phyloP scores from a whole-genome alignment of 176 grass and related monocot genomes.

The Calamus simplicifolius region DNA sequence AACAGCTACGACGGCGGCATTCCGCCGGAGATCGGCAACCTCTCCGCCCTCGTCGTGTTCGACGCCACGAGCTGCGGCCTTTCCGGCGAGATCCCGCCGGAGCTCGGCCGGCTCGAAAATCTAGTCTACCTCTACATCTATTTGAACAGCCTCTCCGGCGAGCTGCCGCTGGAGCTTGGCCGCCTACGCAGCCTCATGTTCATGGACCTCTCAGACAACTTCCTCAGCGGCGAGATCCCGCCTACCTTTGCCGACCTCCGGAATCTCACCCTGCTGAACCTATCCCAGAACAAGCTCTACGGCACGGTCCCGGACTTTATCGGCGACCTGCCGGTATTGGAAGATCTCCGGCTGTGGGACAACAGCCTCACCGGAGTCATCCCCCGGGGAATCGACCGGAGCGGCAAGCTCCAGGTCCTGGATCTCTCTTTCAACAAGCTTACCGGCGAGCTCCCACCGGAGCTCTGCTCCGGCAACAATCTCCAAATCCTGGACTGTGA shows the following conservation, averaged over 20 bases:
- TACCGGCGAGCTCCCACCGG: conserved; percentile 49
- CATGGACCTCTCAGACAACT: conserved; percentile 89
- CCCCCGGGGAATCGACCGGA: conserved; percentile 46
- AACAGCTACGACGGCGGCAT: conserved; percentile 74
- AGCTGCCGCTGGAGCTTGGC: conserved; percentile 53
- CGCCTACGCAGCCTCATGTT: conserved; percentile 59
- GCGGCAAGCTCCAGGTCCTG: conserved; percentile 41
- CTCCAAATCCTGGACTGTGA: conserved; percentile 82
- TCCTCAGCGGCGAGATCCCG: conserved; percentile 63
- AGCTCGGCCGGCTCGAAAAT: conserved; percentile 44
- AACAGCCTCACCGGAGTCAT: conserved; percentile 86
- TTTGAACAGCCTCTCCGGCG: conserved; percentile 47
- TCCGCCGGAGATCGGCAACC: conserved; percentile 55
- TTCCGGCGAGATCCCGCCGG: conserved; percentile 50
- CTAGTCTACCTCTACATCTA: conserved; percentile 90
- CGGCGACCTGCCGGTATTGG: conserved; percentile 56
- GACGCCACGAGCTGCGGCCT: conserved; percentile 81
- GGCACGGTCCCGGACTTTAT: conserved; percentile 65
- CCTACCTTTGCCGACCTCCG: conserved; percentile 47
- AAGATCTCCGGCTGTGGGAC: conserved; percentile 92
- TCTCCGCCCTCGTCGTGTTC: conserved; percentile 48
- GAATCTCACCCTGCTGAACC: conserved; percentile 71
- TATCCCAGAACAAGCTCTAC: conserved; percentile 72
- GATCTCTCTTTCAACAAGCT: conserved; percentile 78
- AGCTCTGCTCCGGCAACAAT: conserved; percentile 51